A percentile compares a stretch with the other conserved stretches of the same genome.
Evolutionary conservation across 495 filamentous ascomycete species (phyloP).

Genomic region (Astrothelium subdiscretum): DNA sequence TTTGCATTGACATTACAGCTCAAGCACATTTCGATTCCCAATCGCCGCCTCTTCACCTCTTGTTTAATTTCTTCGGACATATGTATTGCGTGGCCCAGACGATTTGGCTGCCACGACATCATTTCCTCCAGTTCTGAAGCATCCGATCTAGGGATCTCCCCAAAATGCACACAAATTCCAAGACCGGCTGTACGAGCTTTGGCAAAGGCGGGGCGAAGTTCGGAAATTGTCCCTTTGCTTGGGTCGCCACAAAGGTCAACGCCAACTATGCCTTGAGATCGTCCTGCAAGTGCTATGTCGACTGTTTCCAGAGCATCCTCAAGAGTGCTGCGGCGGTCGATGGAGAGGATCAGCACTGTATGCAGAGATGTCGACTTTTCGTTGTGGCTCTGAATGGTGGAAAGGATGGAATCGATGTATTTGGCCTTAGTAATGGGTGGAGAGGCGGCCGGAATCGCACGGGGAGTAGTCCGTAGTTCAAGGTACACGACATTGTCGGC

Average conservation of each 20-base stretch:
- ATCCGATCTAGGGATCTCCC: constrained; percentile 45
- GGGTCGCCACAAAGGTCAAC: constrained; percentile 78
- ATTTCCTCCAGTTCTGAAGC: constrained; percentile 47
- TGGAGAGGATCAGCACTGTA: constrained; percentile 58
- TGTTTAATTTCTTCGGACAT: constrained; percentile 45
- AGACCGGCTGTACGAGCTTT: constrained; percentile 43
- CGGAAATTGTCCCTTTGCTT: constrained; percentile 43
- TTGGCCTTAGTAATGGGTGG: constrained; percentile 41
- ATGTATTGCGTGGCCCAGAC: constrained; percentile 73
- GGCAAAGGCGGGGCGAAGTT: constrained; percentile 45
- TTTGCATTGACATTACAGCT: constrained; percentile 71
- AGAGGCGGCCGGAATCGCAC: constrained; percentile 37
- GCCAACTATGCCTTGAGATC: constrained; percentile 51
- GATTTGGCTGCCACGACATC: constrained; percentile 53
- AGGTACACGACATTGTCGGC: constrained; percentile 66
- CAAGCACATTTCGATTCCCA: constrained; percentile 67
- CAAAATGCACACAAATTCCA: constrained; percentile 67
- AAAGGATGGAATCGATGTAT: constrained; percentile 57
- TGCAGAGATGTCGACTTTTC: constrained; percentile 28
- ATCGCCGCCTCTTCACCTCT: constrained; percentile 39
- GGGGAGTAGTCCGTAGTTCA: constrained; percentile 72
- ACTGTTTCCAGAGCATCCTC: constrained; percentile 48
- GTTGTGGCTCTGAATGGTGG: constrained; percentile 42
- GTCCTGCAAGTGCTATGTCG: constrained; percentile 41
- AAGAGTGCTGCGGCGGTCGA: constrained; percentile 54